Evolutionary conservation across 208 protist genomes (phyloP).

Genomic region (Leishmania major): DNA sequence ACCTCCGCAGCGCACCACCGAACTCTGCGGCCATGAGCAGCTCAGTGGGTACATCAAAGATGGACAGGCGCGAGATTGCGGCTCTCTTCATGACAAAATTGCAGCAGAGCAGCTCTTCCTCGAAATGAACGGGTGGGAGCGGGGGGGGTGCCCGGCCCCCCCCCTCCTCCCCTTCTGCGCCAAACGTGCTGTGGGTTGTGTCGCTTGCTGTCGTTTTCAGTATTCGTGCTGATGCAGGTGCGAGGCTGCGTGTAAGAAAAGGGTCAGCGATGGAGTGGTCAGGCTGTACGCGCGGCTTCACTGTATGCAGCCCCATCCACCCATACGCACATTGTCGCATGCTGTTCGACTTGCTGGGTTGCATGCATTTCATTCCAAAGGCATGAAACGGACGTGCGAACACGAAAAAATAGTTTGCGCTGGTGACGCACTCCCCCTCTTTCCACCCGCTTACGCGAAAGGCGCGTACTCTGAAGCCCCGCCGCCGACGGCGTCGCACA

Average conservation of each 20-base stretch:
- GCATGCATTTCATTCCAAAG: neutral
- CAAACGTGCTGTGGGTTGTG: neutral
- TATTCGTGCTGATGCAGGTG: neutral
- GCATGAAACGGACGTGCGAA: neutral
- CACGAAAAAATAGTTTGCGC: neutral
- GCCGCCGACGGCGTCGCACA: neutral
- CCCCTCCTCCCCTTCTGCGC: neutral
- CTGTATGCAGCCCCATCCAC: neutral
- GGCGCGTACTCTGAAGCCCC: neutral
- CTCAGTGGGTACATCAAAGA: neutral
- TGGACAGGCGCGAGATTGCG: conserved; percentile 20
- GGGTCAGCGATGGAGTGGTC: neutral
- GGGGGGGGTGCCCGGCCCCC: no score
- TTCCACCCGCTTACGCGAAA: neutral
- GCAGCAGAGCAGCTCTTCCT: conserved; percentile 4
- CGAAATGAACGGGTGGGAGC: neutral
- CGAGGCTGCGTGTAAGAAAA: neutral
- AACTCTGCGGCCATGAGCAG: neutral
- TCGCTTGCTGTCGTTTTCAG: neutral
- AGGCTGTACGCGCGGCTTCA: neutral
- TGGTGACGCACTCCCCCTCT: neutral
- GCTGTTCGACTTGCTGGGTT: neutral
- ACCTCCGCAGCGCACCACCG: neutral
- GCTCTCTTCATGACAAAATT: conserved; percentile 38
- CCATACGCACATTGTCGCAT: neutral